Base-by-base conservation (phyloP, 306 rosid genomes). In the Castanea crenata region DNA sequence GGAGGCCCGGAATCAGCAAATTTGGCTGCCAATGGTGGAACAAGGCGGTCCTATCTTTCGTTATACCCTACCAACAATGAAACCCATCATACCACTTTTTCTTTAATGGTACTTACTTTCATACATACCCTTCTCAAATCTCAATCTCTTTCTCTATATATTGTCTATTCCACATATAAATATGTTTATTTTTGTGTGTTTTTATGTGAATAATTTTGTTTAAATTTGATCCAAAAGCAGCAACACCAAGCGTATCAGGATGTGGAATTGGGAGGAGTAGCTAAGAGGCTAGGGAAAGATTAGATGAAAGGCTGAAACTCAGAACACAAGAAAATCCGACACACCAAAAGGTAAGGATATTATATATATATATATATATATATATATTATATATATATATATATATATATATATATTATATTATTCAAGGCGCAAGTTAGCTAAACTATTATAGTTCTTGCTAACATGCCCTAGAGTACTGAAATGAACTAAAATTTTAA, bases 271-370 rank as follows among this genome's bases (percentile, higher is more conserved):
- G 92, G 81, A 5, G 88, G 72, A 58, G 88, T 65, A 63, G 98
- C 92, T 35, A 88, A 86, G 91, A 86, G 78, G 97, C 97, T 68
- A 93, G 85, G 76, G 90, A 80, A 46, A 88, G 98, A 82, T 82
- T 93, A 59, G 93, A 93, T 86, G 89, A 83, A 58, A 93, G 87
- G 85, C 72, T 93, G 55, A 84, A 84, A 82, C 72, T 93, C 41
- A 85, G 82, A 82, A 19, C 81, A 63, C 88, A 74, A 84, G 83
- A 81, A 86, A 81, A 81, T 74, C 90, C 25, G 76, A 85, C 62
- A 85, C 62, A 75, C 75, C 76, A 74, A 56, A 73, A 86, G 94
- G 94, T 76, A 21, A 74, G 11, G 11, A 23, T 23, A 0, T 23
- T 0, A 23, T 23, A 23, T 23, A 23, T 23, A 23, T 23, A 23